Evolutionary conservation across 2,329 filamentous ascomycete species (phyloP).

Genomic region (Colletotrichum aenigma): DNA sequence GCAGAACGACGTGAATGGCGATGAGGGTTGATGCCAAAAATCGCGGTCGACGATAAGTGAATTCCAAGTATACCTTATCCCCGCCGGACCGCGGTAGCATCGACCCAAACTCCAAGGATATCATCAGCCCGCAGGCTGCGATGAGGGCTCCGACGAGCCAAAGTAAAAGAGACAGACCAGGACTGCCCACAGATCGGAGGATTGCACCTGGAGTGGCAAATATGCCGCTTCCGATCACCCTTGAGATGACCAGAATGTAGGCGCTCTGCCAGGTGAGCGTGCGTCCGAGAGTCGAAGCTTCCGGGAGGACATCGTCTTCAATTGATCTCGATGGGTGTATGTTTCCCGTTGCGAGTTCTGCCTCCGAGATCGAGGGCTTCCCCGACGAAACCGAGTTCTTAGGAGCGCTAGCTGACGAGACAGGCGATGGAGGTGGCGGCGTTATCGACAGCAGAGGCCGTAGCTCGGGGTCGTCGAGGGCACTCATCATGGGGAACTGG

Average conservation of each 20-base stretch:
- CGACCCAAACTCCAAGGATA: slow-evolving; percentile 71
- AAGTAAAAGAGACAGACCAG: slow-evolving; percentile 64
- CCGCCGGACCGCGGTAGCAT: slow-evolving; percentile 75
- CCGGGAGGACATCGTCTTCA: slow-evolving; percentile 64
- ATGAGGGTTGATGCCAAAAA: slow-evolving; percentile 69
- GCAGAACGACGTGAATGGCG: slow-evolving; percentile 65
- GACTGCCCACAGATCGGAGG: slow-evolving; percentile 67
- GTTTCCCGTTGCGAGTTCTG: background rate
- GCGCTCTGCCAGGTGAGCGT: slow-evolving; percentile 67
- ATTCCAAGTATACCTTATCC: slow-evolving; percentile 74
- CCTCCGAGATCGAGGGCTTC: background rate
- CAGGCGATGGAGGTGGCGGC: background rate
- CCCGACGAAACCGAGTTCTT: background rate
- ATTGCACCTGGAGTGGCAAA: slow-evolving; percentile 75
- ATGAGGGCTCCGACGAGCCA: slow-evolving; percentile 69
- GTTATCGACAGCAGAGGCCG: background rate
- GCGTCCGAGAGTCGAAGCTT: slow-evolving; percentile 61
- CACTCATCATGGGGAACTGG: background rate
- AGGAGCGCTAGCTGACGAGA: background rate
- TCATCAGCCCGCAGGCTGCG: slow-evolving; percentile 63
- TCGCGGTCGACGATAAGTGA: slow-evolving; percentile 66
- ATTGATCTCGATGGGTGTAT: slow-evolving; percentile 31
- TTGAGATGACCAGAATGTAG: slow-evolving; percentile 70
- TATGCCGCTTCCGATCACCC: slow-evolving; percentile 73
- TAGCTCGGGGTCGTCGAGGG: background rate